Conservation (phyloP, 1,284 basidiomycete genomes). For the Ceratobasidium sp. region DNA sequence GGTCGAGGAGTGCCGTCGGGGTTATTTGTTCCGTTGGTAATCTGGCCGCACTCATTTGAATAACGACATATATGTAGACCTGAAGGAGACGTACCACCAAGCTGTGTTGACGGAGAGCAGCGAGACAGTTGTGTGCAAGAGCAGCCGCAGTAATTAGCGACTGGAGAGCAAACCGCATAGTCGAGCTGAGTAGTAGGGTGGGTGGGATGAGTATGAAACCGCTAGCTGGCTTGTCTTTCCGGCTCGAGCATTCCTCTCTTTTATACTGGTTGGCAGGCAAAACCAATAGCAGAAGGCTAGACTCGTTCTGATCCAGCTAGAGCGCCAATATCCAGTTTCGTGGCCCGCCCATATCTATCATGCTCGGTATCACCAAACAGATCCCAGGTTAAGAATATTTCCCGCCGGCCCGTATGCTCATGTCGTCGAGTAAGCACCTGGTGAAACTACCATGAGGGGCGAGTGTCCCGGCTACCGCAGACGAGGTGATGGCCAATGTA, state of each 20-base stretch:
- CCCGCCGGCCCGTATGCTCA: background rate
- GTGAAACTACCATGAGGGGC: background rate
- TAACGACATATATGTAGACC: background rate
- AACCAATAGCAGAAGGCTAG: background rate
- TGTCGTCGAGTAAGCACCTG: background rate
- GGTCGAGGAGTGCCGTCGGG: conserved; percentile 24
- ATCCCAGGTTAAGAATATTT: background rate
- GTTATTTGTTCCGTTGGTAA: conserved; percentile 30
- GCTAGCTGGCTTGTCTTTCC: conserved; percentile 2
- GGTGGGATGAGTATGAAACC: background rate
- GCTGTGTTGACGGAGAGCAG: conserved; percentile 5
- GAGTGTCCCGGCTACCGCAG: background rate
- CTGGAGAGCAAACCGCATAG: background rate
- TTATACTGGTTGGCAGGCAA: background rate
- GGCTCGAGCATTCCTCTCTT: background rate
- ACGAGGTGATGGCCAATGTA: conserved; percentile 7
- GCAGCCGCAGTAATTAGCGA: background rate
- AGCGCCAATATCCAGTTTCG: background rate
- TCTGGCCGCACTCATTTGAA: background rate
- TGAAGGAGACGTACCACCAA: background rate
- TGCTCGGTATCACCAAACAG: background rate
- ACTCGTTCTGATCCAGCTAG: background rate
- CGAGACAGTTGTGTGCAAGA: background rate
- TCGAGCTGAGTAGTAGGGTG: background rate
- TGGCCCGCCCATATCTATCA: background rate